phyloP scores from a whole-genome alignment of 805 yeast genomes.

The Yamadazyma olivae region DNA sequence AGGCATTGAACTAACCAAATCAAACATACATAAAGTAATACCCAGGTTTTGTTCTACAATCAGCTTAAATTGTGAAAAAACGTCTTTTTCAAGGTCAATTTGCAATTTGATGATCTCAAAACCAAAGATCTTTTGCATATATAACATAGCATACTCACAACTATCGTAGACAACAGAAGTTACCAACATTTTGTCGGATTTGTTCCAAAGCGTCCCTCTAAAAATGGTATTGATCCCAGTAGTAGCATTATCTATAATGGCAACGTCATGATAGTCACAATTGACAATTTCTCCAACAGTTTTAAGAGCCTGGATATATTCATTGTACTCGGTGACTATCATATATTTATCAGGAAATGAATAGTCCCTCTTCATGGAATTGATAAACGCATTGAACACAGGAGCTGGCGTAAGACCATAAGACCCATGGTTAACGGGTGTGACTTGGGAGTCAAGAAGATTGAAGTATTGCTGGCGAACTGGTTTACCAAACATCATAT shows the following conservation, averaged over 20 bases:
- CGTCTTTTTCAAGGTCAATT: slow-evolving; percentile 30
- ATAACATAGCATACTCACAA: slow-evolving; percentile 50
- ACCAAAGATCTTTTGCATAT: slow-evolving; percentile 29
- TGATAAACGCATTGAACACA: slow-evolving; percentile 38
- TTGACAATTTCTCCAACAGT: slow-evolving; percentile 40
- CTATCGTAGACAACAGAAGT: slow-evolving; percentile 53
- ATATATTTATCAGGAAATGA: slow-evolving; percentile 48
- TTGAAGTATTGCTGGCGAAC: slow-evolving; percentile 49
- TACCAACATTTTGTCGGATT: slow-evolving; percentile 50
- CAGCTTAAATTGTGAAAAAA: slow-evolving; percentile 19
- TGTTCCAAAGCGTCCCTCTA: slow-evolving; percentile 48
- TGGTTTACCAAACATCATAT: slow-evolving; percentile 44
- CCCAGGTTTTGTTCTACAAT: slow-evolving; percentile 4
- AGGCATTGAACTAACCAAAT: slow-evolving; percentile 63
- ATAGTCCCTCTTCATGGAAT: slow-evolving; percentile 20
- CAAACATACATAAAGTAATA: slow-evolving; percentile 48
- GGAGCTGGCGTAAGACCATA: slow-evolving; percentile 55
- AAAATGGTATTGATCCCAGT: slow-evolving; percentile 56
- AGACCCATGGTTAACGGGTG: slow-evolving; percentile 63
- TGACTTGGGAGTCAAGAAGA: slow-evolving; percentile 33
- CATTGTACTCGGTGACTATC: slow-evolving; percentile 20
- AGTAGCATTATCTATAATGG: slow-evolving; percentile 58
- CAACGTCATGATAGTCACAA: slow-evolving; percentile 47
- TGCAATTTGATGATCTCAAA: slow-evolving; percentile 32
- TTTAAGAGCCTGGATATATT: slow-evolving; percentile 33